Evolutionary conservation across 495 filamentous ascomycete species (phyloP), one percentile per base, ranked within the genome.

Genomic region (Geoglossum glabrum): DNA sequence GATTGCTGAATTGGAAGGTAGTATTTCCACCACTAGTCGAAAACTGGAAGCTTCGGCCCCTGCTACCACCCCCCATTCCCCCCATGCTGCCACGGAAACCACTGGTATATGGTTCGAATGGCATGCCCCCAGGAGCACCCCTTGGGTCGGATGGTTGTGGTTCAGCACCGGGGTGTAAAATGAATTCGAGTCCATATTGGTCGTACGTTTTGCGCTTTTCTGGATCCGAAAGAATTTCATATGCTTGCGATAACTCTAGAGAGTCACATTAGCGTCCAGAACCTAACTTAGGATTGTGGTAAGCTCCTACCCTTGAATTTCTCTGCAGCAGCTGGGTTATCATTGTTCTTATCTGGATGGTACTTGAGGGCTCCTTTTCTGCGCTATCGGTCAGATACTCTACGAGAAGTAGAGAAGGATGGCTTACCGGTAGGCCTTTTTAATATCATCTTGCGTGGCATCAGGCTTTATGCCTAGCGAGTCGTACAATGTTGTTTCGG

Each of bases 201-300:
- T 98, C 93, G 66, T 98, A 98, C 25, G 82, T 82, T 71, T 95
- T 94, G 58, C 92, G 84, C 69, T 97, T 97, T 65, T 97, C 93
- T 34, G 92, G 90, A 67, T 98, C 92, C 61, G 86, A 90, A 11
- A 98, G 82, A 65, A 98, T 90, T 73, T 98, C 92, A 73, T 95
- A 98, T 49, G 92, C 92, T 71, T 97, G 90, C 1, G 87, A 94
- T 54, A 87, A 81, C 63, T 97, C 90, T 75, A 59, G 28, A 50
- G 7, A 2, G 15, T 2, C 9, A 3, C 10, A 17, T 58, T 50
- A 58, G 45, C n/a, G 25, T 5, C 27, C 56, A 19, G 15, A 21
- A 5, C 40, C 4, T 15, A 34, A 11, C 23, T 56, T 15, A 27
- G 40, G 1, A 58, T 34, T 17, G 6, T 27, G 34, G 1, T 9